Base-by-base conservation (phyloP, 2,329 filamentous ascomycete species). In the Metarhizium sp. region DNA sequence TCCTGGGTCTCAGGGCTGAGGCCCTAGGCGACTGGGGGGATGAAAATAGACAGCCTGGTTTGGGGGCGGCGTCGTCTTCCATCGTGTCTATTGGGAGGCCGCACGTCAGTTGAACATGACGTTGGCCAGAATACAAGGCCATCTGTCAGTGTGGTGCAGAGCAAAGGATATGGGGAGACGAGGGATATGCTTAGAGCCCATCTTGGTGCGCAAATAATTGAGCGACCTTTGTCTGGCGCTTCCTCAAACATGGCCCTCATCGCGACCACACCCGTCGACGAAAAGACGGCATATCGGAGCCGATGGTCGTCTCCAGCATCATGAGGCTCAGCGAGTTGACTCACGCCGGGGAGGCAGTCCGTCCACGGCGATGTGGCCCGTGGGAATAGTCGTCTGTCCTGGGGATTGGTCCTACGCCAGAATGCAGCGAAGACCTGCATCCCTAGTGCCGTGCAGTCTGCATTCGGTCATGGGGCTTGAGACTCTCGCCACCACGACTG, bases 31-130 rank as follows among this genome's bases (percentile, higher is more conserved):
- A 8, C 43, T 7, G 29, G 10, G 42, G 42, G 29, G 49, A 54
- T 55, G 52, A 57, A 57, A 57, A 55, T 55, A 52, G 52, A 29
- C 29, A 34, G 43, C 36, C 40, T 18, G 30, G 20, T 52, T 42
- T 46, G 32, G 30, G 40, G 38, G 25, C 42, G 18, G 49, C 43
- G n/a, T 38, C 30, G n/a, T 42, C 25, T 25, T 18, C 18, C 18
- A 20, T 45, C n/a, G 16, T 16, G 20, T 48, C 25, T 2, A 6
- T 29, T 48, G 45, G 45, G 45, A 47, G 38, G 30, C 42, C 51
- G 42, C 40, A 46, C 29, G 7, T 32, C 4, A 14, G n/a, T 25
- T 36, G 50, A 36, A 45, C 50, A 53, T 45, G 50, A 40, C 29
- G 54, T 52, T 58, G 54, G 54, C 55, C 55, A 53, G 29, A 40